Base-by-base conservation (phyloP, 805 yeast species). In the Jamesozyma gamospora region DNA sequence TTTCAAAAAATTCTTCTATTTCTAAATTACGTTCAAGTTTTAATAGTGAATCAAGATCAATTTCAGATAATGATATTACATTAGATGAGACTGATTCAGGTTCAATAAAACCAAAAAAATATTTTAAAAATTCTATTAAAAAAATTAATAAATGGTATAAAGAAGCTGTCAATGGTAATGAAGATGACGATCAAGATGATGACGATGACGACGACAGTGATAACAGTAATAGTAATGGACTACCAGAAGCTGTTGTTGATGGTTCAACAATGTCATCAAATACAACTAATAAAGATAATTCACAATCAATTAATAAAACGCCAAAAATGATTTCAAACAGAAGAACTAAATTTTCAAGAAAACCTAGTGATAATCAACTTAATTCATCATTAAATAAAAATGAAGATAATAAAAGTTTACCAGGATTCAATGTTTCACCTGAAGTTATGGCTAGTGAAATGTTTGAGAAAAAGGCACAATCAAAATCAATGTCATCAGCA, bases 121-220 rank as follows among this genome's bases (percentile, higher is more conserved):
- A 65, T 3, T 54, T 72, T 13, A 52, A 71, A 4, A 62, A 58
- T 33, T 70, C 84, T 0, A 60, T 79, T 35, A 71, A 68, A 42
- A 81, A 75, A 49, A 56, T 82, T 7, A 83, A 82, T 1, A 77
- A 72, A 45, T 79, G 90, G 85, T 82, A 82, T 48, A 69, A 68
- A 39, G 60, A 56, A 14, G 44, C 44, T 16, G 54, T 55, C 2
- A 21, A 13, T 4, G 24, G 9, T 14, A 40, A 24, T 25, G 37
- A 32, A 25, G 41, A 44, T 13, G 45, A 31, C 7, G 24, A 30
- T 9, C 36, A 35, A 13, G 35, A 35, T 5, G 31, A 37, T 27
- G 41, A 39, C 11, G 36, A 41, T 4, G 27, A 33, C 18, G 34
- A 26, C n/a, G n/a, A n/a, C n/a, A n/a, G n/a, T n/a, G n/a, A n/a